These are phyloP conservation scores for Aspergillus sp. DNA, from an alignment of 2,329 filamentous ascomycete species.

Conservation along the genomic window DNA sequence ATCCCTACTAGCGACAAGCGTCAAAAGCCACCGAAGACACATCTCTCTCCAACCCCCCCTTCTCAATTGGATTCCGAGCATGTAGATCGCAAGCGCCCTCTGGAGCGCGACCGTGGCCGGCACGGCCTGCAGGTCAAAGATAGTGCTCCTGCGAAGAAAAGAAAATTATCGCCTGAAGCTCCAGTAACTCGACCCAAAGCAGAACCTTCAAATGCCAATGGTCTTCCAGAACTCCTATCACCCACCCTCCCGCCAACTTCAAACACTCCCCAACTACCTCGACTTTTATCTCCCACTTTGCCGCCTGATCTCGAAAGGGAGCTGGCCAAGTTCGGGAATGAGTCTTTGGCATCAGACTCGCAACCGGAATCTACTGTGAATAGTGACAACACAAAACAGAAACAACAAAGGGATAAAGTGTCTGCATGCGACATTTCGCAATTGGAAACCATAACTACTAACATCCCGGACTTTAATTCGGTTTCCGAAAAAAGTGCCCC, in stretches of 20 bases:
- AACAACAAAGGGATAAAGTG: constrained; percentile 17
- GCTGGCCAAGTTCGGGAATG: constrained; percentile 45
- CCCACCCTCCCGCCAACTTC: constrained; percentile 46
- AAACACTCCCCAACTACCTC: constrained; percentile 45
- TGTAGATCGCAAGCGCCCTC: constrained; percentile 28
- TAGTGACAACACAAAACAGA: constrained; percentile 22
- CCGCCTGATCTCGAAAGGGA: constrained; percentile 57
- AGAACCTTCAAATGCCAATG: constrained; percentile 23
- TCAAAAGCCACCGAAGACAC: constrained; percentile 14
- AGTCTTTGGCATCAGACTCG: constrained; percentile 23
- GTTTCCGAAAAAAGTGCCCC: constrained; percentile 13
- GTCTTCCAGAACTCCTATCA: constrained; percentile 39
- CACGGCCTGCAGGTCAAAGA: constrained; percentile 19
- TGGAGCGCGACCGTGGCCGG: constrained; percentile 23
- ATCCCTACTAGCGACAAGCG: constrained; percentile 17
- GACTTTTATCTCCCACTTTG: constrained; percentile 58
- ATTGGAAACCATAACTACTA: constrained; percentile 18
- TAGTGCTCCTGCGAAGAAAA: constrained; percentile 39
- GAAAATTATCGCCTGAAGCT: constrained; percentile 39
- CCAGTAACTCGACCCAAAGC: constrained; percentile 27
- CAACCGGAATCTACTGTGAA: constrained; percentile 19
- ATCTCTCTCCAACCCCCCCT: constrained; percentile 14
- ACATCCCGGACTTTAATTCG: constrained; percentile 12
- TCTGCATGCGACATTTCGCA: constrained; percentile 16
- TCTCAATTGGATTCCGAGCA: constrained; percentile 17